Base-by-base conservation (phyloP, 805 yeast genomes). In the Candida boidinii region DNA sequence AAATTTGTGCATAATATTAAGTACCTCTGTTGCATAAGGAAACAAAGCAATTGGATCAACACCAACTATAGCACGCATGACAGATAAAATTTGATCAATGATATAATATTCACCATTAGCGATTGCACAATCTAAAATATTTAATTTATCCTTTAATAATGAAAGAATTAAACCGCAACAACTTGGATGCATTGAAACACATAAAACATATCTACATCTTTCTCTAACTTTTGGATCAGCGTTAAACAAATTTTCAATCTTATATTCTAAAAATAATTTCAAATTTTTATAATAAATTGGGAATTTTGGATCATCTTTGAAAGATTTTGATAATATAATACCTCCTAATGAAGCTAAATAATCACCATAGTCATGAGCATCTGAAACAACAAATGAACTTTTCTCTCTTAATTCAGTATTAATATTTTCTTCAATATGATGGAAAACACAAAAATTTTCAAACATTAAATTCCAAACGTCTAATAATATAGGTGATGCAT, bases 261-360 rank as follows among this genome's bases (percentile, higher is more conserved):
- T 44, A 14, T 39, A 44, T 13, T 31, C 31, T 18, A 58, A 30
- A 27, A 58, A 53, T 1, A 26, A 14, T 10, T 33, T 41, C 50
- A 65, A 17, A 18, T 45, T 48, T 7, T 40, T 43, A 13, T 39
- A 51, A 6, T 56, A 48, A 14, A 41, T 45, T 7, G 51, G 48
- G 23, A 41, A 40, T 25, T 51, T 41, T 7, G 54, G 45, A 37
- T 56, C 54, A 15, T 42, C 36, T 4, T 31, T 38, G 33, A 54
- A 47, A 4, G 43, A 48, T 3, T 50, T 48, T 6, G 57, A 43
- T 17, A 79, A 49, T 36, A 80, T 70, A 12, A 77, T 65, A 28
- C 94, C 86, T 31, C 84, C 70, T 0, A 79, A 59, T 1, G 86
- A 73, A 2, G 86, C 84, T 38, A 84, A 53, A 38, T 79, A 76